phyloP scores from a whole-genome alignment of 306 rosid genomes.

The Malus asiatica region DNA sequence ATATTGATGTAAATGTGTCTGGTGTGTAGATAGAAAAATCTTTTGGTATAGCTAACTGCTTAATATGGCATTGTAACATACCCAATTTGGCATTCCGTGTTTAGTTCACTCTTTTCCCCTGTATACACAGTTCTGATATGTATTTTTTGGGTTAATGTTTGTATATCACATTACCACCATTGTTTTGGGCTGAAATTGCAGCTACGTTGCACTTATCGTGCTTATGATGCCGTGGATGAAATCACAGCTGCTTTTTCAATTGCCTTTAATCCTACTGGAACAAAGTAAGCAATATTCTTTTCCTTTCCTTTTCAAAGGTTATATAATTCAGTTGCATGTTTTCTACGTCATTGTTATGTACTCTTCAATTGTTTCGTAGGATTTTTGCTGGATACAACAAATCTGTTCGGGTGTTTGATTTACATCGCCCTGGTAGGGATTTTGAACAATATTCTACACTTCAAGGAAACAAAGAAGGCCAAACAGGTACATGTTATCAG shows the following conservation, averaged over 20 bases:
- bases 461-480: conserved; percentile 88
- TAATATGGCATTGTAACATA: background rate
- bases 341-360: background rate
- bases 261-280: conserved; percentile 84
- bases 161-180: conserved; percentile 9
- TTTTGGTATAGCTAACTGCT: background rate
- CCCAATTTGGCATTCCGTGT: background rate
- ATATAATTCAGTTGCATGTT: background rate
- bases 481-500: conserved; percentile 44
- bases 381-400: conserved; percentile 97
- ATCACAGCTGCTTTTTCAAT: conserved; percentile 84
- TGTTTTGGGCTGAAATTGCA: conserved; percentile 35
- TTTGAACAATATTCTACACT: conserved; percentile 61
- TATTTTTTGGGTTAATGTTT: conserved; percentile 8
- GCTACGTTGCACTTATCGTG: conserved; percentile 94
- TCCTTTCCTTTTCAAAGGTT: background rate
- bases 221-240: conserved; percentile 96
- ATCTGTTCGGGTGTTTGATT: conserved; percentile 79
- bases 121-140: background rate
- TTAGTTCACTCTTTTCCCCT: background rate
- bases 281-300: conserved; percentile 47
- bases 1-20: too few relatives aligned
- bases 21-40: too few relatives aligned
- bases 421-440: conserved; percentile 96
- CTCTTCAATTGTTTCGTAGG: conserved; percentile 35